Base-by-base conservation (phyloP, 2,329 filamentous ascomycete species). In the Catunica adiposa region DNA sequence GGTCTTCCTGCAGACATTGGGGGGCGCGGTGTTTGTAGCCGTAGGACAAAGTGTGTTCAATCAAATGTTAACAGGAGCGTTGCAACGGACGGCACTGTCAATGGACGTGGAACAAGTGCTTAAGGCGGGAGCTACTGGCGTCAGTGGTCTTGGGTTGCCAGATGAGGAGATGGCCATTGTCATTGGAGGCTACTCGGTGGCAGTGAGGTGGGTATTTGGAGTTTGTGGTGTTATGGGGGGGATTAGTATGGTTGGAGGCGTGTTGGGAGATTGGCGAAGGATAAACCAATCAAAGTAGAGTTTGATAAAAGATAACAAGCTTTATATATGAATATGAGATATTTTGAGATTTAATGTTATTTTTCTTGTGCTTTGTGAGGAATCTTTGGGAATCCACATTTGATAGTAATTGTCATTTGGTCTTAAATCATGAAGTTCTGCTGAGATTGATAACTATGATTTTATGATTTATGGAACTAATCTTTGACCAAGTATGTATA, bases 21-120 rank as follows among this genome's bases (percentile, higher is more conserved):
- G 69, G 25, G 69, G 70, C 3, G 66, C 70, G 4, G 62, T 79
- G 1, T 78, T 78, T 58, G 69, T 80, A 26, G 71, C 70, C 2
- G 68, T 76, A 23, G 75, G 67, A 0, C 70, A 79, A 59, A 72
- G 70, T 55, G 68, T 79, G 15, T 76, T 79, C 51, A 31, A 29
- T 2, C 51, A 56, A 37, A 37, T 48, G 1, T 34, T 59, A 11
- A 44, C 34, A 2, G 34, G 14, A 6, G 42, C 23, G 31, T 23
- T 59, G 20, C 14, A 50, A 15, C 17, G 37, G n/a, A 37, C 17
- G 14, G 51, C 42, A 23, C 50, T 38, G 17, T 44, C 34, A 11
- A 51, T 51, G 1, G 54, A 54, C 23, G 44, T 46, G 7, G 17
- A 53, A 20, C 46, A 26, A 44, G 50, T 59, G 11, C 5, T 59